phyloP scores from a whole-genome alignment of 1,284 basidiomycete species.

The Gymnopus androsaceus region DNA sequence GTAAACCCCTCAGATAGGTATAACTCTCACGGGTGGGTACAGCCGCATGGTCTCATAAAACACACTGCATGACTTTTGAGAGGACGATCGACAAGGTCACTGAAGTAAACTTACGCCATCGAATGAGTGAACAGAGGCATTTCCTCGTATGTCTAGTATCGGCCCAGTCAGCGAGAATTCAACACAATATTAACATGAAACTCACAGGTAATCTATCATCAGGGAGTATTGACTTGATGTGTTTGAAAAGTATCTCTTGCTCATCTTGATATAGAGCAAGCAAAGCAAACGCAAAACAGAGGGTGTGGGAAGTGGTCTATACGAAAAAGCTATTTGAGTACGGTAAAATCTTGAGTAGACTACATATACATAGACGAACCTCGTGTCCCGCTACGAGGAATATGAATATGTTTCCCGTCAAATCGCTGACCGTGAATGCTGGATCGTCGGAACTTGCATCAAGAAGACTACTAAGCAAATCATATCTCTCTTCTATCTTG shows the following conservation, averaged over 20 bases:
- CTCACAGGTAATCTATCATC: constrained; percentile 46
- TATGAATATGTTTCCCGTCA: constrained; percentile 62
- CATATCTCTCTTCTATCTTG: constrained; percentile 47
- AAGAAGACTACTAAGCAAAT: constrained; percentile 58
- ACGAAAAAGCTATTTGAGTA: background rate
- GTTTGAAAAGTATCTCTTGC: constrained; percentile 49
- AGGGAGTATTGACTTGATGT: constrained; percentile 40
- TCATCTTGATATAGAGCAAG: constrained; percentile 42
- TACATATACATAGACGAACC: constrained; percentile 38
- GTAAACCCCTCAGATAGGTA: background rate
- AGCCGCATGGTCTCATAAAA: constrained; percentile 63
- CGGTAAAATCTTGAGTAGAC: background rate
- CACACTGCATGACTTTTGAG: constrained; percentile 36
- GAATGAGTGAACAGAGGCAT: constrained; percentile 47
- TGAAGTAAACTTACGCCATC: constrained; percentile 46
- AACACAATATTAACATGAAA: background rate
- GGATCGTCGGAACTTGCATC: constrained; percentile 45
- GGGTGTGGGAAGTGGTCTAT: constrained; percentile 31
- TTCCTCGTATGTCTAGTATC: constrained; percentile 52
- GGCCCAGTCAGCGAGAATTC: background rate
- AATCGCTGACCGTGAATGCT: constrained; percentile 47
- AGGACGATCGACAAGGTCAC: too few relatives aligned
- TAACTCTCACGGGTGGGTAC: constrained; percentile 54
- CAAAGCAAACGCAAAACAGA: constrained; percentile 13
- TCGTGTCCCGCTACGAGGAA: constrained; percentile 65